A percentile compares a stretch with the other conserved stretches of the same genome.
Evolutionary conservation across 768 basidiomycete genomes (phyloP).

Genomic region (Agrocybe praecox): DNA sequence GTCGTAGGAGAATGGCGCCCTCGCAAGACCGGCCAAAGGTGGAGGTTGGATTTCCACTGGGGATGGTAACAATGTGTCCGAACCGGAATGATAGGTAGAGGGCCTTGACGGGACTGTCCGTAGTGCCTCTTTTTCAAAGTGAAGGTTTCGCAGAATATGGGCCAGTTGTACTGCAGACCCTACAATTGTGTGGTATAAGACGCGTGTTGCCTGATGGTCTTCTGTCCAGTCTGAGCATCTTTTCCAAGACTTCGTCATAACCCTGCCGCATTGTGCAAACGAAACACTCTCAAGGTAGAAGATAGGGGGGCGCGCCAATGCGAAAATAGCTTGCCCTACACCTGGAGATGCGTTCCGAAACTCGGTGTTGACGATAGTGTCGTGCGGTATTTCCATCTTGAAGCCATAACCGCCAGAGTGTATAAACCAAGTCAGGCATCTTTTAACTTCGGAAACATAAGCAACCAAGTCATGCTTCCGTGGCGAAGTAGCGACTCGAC

Average conservation of each 20-base stretch:
- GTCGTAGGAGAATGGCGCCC: neutral
- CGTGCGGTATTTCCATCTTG: conserved; percentile 85
- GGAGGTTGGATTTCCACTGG: conserved; percentile 19
- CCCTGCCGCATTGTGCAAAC: conserved; percentile 29
- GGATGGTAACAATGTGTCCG: conserved; percentile 21
- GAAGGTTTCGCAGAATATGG: conserved; percentile 54
- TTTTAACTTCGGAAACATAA: conserved; percentile 70
- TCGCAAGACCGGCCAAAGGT: conserved; percentile 6
- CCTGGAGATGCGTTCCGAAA: conserved; percentile 58
- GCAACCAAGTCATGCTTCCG: conserved; percentile 71
- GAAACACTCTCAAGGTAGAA: conserved; percentile 65
- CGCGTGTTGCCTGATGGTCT: conserved; percentile 63
- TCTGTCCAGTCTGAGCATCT: conserved; percentile 79
- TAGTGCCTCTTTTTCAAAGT: conserved; percentile 9
- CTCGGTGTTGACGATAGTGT: conserved; percentile 57
- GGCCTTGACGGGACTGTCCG: neutral
- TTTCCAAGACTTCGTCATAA: conserved; percentile 54
- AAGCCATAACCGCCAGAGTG: conserved; percentile 72
- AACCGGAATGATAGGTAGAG: conserved; percentile 24
- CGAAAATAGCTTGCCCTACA: conserved; percentile 60
- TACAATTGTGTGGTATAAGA: conserved; percentile 65
- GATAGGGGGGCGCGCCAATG: conserved; percentile 64
- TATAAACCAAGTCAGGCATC: conserved; percentile 79
- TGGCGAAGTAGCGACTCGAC: conserved; percentile 61
- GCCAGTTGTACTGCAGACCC: conserved; percentile 65